phyloP scores from a whole-genome alignment of 1,284 basidiomycete genomes.

The Cryptococcus sp. region DNA sequence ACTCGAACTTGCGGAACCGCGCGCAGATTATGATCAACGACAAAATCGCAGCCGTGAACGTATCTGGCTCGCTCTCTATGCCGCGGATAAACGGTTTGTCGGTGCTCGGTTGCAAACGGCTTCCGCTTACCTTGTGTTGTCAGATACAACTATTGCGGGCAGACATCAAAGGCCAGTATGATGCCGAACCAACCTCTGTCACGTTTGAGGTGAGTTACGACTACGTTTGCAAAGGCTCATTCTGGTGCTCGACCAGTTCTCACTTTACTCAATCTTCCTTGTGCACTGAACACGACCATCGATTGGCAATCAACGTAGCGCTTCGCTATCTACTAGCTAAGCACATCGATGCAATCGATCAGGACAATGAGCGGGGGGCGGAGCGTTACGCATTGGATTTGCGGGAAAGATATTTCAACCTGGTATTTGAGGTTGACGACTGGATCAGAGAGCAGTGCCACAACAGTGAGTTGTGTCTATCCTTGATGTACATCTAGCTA shows the following conservation, averaged over 20 bases:
- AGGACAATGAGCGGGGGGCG: conserved; percentile 8
- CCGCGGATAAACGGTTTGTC: conserved; percentile 10
- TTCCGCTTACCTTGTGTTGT: background rate
- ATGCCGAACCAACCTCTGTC: conserved; percentile 11
- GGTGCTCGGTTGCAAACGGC: no score
- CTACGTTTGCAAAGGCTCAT: background rate
- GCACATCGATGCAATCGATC: conserved; percentile 14
- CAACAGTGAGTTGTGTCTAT: background rate
- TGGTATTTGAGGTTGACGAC: conserved; percentile 7
- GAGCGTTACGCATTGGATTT: conserved; percentile 6
- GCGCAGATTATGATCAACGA: conserved; percentile 6
- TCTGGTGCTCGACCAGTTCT: conserved; percentile 1
- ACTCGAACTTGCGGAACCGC: conserved; percentile 5
- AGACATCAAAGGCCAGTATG: conserved; percentile 14
- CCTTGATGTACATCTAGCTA: background rate
- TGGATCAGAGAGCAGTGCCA: conserved; percentile 6
- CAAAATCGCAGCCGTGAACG: conserved; percentile 8
- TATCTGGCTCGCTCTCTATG: conserved; percentile 13
- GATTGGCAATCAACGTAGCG: conserved; percentile 11
- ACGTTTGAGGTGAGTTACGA: conserved; percentile 7
- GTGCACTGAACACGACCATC: conserved; percentile 7
- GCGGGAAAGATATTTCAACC: conserved; percentile 4
- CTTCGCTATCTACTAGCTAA: conserved; percentile 6
- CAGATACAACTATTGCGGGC: conserved; percentile 15
- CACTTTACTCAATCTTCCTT: conserved; percentile 6